phyloP scores from a whole-genome alignment of 306 rosid genomes.

The Abrus pulchellus region DNA sequence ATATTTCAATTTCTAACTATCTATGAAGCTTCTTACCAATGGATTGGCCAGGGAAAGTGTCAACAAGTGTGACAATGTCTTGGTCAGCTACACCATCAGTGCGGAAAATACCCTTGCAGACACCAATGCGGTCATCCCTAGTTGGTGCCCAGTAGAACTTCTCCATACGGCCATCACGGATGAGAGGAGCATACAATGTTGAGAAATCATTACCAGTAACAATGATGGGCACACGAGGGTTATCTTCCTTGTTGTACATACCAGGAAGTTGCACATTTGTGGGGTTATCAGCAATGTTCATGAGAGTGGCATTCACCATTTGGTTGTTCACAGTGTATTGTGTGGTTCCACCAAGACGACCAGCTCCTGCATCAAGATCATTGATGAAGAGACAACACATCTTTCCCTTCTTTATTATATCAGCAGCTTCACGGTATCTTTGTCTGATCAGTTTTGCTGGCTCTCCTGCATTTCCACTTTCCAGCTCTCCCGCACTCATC shows the following conservation, averaged over 20 bases:
- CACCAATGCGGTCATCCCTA: slow-evolving; percentile 88
- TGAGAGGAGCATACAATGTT: slow-evolving; percentile 92
- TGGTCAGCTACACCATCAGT: slow-evolving; percentile 56
- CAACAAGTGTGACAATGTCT: slow-evolving; percentile 76
- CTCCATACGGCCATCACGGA: slow-evolving; percentile 99
- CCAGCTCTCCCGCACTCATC: slow-evolving; percentile 99
- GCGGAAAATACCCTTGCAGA: slow-evolving; percentile 84
- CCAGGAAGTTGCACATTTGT: slow-evolving; percentile 97
- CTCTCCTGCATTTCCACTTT: slow-evolving; percentile 98
- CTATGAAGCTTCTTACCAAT: slow-evolving; percentile 60
- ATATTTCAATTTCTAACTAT: no score
- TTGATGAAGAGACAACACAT: slow-evolving; percentile 91
- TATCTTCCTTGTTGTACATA: slow-evolving; percentile 99
- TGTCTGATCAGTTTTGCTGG: slow-evolving; percentile 95
- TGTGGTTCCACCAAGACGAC: slow-evolving; percentile 94
- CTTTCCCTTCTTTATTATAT: slow-evolving; percentile 85
- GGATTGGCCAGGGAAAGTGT: slow-evolving; percentile 97
- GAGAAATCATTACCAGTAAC: slow-evolving; percentile 98
- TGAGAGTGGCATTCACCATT: slow-evolving; percentile 97
- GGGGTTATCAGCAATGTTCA: slow-evolving; percentile 98
- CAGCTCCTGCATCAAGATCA: slow-evolving; percentile 99
- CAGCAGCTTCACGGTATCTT: slow-evolving; percentile 96
- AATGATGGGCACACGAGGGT: slow-evolving; percentile 88
- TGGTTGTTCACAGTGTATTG: slow-evolving; percentile 99
- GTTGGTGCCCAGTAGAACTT: slow-evolving; percentile 99